These are phyloP conservation scores for Penicillium goetzii DNA, from an alignment of 495 filamentous ascomycete genomes.

Conservation along the genomic window DNA sequence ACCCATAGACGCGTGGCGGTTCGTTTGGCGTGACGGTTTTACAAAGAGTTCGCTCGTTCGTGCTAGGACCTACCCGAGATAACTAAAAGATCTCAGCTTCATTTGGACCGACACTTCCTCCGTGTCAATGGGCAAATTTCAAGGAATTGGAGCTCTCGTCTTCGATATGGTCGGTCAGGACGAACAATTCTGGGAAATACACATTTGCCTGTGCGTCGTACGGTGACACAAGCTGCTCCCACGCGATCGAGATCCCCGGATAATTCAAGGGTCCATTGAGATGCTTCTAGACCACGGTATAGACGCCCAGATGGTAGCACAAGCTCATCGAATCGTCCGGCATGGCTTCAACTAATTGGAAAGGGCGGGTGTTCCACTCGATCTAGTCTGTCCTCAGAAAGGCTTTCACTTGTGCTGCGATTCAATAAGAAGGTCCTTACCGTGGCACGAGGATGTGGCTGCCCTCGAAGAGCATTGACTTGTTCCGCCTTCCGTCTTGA, in stretches of 20 bases:
- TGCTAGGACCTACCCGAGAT: slow-evolving; percentile 30
- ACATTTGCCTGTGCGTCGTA: neutral
- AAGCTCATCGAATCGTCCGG: neutral
- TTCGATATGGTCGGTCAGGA: neutral
- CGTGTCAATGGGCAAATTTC: neutral
- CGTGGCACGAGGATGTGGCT: neutral
- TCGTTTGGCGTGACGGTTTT: slow-evolving; percentile 22
- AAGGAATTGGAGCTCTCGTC: neutral
- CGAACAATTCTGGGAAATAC: neutral
- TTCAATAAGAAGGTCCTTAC: neutral
- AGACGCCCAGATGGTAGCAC: neutral
- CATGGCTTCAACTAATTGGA: neutral
- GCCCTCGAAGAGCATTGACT: neutral
- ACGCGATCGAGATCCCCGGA: neutral
- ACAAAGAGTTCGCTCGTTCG: slow-evolving; percentile 30
- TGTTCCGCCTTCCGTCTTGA: neutral
- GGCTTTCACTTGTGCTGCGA: neutral
- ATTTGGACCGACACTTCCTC: neutral
- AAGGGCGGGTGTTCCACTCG: neutral
- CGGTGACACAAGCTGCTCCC: neutral
- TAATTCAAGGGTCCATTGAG: neutral
- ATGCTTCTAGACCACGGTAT: neutral
- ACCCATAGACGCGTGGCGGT: slow-evolving; percentile 43
- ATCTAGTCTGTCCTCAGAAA: neutral
- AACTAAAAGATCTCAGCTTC: slow-evolving; percentile 38